A percentile compares a stretch with the other conserved stretches of the same genome.
Evolutionary conservation across 2,329 filamentous ascomycete species (phyloP).

Genomic region (Blastomyces parvus): DNA sequence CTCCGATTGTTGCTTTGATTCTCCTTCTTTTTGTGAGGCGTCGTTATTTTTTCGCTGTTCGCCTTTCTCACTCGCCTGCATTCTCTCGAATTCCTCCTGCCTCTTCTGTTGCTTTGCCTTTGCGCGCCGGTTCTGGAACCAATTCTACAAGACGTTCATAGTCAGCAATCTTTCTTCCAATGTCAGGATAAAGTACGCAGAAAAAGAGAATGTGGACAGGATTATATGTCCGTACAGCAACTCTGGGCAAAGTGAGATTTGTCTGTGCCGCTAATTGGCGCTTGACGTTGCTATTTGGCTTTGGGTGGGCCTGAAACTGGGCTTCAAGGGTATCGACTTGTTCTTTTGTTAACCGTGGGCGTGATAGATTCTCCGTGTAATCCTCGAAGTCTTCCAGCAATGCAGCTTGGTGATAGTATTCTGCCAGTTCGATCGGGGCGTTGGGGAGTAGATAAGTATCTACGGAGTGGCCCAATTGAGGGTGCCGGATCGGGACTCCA

Average conservation of each 20-base stretch:
- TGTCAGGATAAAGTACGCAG: not conserved
- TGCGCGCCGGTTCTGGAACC: slow-evolving; percentile 45
- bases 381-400: slow-evolving; percentile 38
- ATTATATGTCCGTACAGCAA: slow-evolving; percentile 35
- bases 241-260: slow-evolving; percentile 40
- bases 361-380: slow-evolving; percentile 39
- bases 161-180: not conserved
- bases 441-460: slow-evolving; percentile 32
- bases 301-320: slow-evolving; percentile 42
- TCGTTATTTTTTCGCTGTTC: slow-evolving; percentile 26
- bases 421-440: slow-evolving; percentile 34
- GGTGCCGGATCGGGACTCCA: slow-evolving; percentile 29
- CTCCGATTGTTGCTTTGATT: slow-evolving; percentile 13
- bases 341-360: slow-evolving; percentile 43
- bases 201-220: not conserved
- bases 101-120: slow-evolving; percentile 45
- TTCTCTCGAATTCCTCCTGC: slow-evolving; percentile 41
- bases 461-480: slow-evolving; percentile 31
- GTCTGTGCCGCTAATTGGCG: slow-evolving; percentile 41
- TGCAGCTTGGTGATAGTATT: slow-evolving; percentile 34
- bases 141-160: slow-evolving; percentile 32
- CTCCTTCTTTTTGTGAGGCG: slow-evolving; percentile 19
- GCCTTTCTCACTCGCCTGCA: slow-evolving; percentile 26
- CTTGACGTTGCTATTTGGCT: slow-evolving; percentile 43
- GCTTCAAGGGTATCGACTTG: slow-evolving; percentile 43